Evolutionary conservation across 2,329 filamentous ascomycete species (phyloP).

Genomic region (Cercospora sp.): DNA sequence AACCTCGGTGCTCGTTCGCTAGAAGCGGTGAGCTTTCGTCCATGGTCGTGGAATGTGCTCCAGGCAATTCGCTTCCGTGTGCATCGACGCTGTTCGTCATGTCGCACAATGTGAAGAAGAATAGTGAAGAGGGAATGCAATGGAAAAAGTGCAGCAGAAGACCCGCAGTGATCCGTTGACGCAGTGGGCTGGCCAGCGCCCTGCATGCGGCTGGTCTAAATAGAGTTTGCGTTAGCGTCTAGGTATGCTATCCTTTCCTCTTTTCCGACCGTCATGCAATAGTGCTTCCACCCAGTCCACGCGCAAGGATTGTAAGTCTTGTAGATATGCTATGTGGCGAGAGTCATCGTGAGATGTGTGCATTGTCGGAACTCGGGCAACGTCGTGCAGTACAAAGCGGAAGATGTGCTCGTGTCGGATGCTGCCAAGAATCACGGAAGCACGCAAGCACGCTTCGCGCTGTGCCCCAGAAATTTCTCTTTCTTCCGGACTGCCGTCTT

Average conservation of each 20-base stretch:
- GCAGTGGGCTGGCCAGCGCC: neutral
- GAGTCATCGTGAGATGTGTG: neutral
- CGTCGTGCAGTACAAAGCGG: neutral
- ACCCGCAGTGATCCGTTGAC: conserved; percentile 3
- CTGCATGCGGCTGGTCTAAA: conserved; percentile 1
- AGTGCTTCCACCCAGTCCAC: neutral
- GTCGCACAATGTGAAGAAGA: conserved; percentile 3
- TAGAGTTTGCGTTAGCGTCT: conserved; percentile 1
- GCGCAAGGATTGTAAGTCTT: neutral
- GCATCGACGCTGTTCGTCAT: neutral
- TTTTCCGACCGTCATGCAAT: neutral
- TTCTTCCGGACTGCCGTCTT: neutral
- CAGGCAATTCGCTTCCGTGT: neutral
- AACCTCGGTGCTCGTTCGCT: neutral
- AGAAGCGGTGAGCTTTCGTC: conserved; percentile 27
- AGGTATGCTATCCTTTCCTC: neutral
- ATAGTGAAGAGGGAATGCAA: neutral
- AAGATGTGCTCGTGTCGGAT: neutral
- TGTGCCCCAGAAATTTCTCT: conserved; percentile 9
- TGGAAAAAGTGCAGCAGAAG: conserved; percentile 5
- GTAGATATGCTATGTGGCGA: neutral
- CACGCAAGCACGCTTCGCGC: neutral
- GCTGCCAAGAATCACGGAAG: neutral
- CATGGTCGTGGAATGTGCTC: neutral
- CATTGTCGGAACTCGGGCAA: neutral